Conservation (phyloP, 345 rosid species). For the Bruguiera gymnorhiza region DNA sequence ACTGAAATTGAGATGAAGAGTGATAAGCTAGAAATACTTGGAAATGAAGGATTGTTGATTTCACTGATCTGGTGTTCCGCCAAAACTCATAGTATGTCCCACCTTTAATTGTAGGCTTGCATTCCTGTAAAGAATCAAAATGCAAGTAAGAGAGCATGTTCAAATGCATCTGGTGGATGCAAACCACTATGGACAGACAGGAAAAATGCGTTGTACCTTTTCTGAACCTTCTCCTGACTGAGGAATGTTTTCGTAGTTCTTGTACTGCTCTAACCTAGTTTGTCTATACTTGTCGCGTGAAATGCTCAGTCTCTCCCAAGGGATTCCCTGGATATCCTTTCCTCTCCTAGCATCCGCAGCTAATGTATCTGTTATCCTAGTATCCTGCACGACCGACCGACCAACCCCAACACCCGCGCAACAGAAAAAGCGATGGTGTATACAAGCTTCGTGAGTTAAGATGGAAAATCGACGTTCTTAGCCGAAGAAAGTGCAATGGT, state of each 20-base stretch:
- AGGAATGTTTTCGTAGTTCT: constrained; percentile 55
- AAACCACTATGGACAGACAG: not conserved
- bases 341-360: constrained; percentile 55
- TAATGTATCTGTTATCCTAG: constrained; percentile 42
- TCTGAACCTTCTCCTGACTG: constrained; percentile 48
- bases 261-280: constrained; percentile 58
- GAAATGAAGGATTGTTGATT: constrained; percentile 61
- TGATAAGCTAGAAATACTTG: constrained; percentile 27
- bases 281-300: constrained; percentile 49
- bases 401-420: not conserved
- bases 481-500: not conserved
- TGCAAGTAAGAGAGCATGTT: not conserved
- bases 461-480: not conserved
- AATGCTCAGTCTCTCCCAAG: constrained; percentile 52
- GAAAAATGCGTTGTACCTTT: constrained; percentile 31
- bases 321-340: constrained; percentile 57
- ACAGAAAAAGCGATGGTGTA: not conserved
- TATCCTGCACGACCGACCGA: constrained; percentile 31
- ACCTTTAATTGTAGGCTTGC: constrained; percentile 41
- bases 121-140: constrained; percentile 31
- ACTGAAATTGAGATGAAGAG: not conserved
- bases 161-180: not conserved
- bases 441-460: not conserved
- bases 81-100: constrained; percentile 45
- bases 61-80: constrained; percentile 54